These are phyloP conservation scores for Monascus purpureus DNA, from an alignment of 495 filamentous ascomycete genomes.

Conservation along the genomic window DNA sequence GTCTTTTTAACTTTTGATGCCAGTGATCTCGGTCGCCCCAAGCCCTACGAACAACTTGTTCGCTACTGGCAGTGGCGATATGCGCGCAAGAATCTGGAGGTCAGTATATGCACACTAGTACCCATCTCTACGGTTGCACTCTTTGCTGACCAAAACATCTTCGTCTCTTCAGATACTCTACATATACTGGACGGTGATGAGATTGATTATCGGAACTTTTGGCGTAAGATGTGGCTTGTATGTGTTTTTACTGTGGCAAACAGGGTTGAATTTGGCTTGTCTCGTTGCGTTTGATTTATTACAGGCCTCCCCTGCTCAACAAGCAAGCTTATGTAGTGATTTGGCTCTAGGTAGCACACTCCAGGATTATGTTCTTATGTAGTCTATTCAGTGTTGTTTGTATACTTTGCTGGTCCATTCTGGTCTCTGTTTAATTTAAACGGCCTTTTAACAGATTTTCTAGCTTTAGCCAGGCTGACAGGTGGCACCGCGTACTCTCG, in stretches of 20 bases:
- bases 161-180: conserved; percentile 26
- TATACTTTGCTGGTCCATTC: too few species aligned
- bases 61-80: conserved; percentile 81
- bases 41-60: conserved; percentile 69
- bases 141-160: too few species aligned
- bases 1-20: conserved; percentile 7
- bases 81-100: conserved; percentile 83
- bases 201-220: conserved; percentile 18
- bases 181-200: conserved; percentile 32
- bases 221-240: conserved; percentile 23
- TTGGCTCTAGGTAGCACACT: too few species aligned
- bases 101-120: conserved; percentile 32
- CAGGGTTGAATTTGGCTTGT: conserved; percentile 11
- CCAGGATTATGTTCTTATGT: too few species aligned
- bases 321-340: too few species aligned
- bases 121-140: background rate
- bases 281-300: background rate
- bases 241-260: conserved; percentile 8
- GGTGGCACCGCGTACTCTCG: too few species aligned
- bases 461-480: too few species aligned
- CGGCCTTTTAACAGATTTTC: too few species aligned
- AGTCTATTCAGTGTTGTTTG: background rate
- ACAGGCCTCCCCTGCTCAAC: too few species aligned
- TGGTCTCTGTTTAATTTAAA: too few species aligned
- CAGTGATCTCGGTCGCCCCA: conserved; percentile 78